Evolutionary conservation across 2,329 filamentous ascomycete genomes (phyloP).

Genomic region (Diaporthe sp.): DNA sequence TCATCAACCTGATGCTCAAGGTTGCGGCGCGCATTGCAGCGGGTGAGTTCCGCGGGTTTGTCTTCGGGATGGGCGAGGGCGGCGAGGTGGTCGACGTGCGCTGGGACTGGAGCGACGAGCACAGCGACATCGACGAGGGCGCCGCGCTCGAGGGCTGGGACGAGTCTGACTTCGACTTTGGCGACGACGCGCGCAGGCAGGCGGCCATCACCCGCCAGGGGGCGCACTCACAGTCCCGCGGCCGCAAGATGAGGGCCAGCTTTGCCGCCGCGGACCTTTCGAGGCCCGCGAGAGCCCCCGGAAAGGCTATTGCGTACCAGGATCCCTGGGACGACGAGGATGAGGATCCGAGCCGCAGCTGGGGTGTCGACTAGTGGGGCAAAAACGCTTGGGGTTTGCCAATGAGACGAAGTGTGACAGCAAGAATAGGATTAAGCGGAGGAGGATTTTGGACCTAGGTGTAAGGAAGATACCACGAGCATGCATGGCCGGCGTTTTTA

Average conservation of each 20-base stretch:
- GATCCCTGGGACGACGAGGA: slow-evolving; percentile 43
- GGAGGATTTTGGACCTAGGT: not conserved
- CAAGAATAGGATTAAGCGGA: no score
- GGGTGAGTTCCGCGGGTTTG: slow-evolving; percentile 73
- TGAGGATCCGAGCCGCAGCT: slow-evolving; percentile 48
- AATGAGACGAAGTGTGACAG: not conserved
- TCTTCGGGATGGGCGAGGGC: slow-evolving; percentile 67
- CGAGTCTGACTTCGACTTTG: slow-evolving; percentile 65
- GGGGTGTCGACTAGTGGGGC: slow-evolving; percentile 52
- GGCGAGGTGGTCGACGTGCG: slow-evolving; percentile 70
- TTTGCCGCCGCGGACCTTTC: slow-evolving; percentile 41
- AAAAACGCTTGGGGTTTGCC: not conserved
- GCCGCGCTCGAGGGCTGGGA: slow-evolving; percentile 57
- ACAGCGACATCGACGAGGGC: slow-evolving; percentile 64
- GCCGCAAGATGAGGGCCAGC: slow-evolving; percentile 33
- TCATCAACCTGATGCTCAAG: slow-evolving; percentile 83
- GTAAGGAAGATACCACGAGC: slow-evolving; percentile 10
- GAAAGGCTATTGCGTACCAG: slow-evolving; percentile 39
- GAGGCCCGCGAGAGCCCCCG: slow-evolving; percentile 37
- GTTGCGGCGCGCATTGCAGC: slow-evolving; percentile 83
- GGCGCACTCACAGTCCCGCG: not conserved
- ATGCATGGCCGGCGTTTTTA: slow-evolving; percentile 18
- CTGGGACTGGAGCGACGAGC: slow-evolving; percentile 68
- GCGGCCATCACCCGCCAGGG: not conserved
- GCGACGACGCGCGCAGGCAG: slow-evolving; percentile 27